A percentile compares a stretch with the other conserved stretches of the same genome.
phyloP scores from a whole-genome alignment of 257 asterid species.

The Solanum corneliomulleri region DNA sequence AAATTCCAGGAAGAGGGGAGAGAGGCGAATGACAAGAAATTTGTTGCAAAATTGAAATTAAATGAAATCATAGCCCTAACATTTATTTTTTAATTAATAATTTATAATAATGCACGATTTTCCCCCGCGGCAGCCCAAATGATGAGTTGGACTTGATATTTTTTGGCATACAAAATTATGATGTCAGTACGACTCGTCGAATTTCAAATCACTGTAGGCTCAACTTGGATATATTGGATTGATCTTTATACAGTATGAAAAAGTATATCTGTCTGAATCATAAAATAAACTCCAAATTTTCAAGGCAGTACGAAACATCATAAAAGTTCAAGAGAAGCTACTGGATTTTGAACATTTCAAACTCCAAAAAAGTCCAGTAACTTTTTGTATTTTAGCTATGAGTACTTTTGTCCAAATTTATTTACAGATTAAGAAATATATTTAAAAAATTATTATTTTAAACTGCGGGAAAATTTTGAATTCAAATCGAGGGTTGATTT shows the following conservation, averaged over 20 bases:
- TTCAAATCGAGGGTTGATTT: not conserved
- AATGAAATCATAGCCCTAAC: accelerated
- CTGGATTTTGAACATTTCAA: not conserved
- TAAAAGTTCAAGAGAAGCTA: not conserved
- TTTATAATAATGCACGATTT: too few species aligned
- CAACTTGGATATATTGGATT: not conserved
- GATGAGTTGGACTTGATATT: not conserved
- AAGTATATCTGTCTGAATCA: not conserved
- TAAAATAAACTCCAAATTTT: not conserved
- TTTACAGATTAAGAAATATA: too few species aligned
- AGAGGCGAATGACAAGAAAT: not conserved
- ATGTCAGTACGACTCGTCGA: not conserved
- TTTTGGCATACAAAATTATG: not conserved
- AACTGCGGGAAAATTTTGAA: too few species aligned
- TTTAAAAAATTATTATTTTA: too few species aligned
- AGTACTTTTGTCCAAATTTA: not conserved
- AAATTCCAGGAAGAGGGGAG: not conserved
- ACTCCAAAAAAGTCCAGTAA: not conserved
- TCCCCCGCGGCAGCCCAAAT: not conserved
- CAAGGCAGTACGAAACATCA: not conserved
- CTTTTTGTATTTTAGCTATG: not conserved
- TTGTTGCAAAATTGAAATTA: too few species aligned
- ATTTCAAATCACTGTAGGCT: not conserved
- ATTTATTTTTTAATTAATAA: too few species aligned
- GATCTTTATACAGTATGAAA: not conserved